Conservation (phyloP, 257 asterid genomes). For the Dorcoceras hygrometricum region DNA sequence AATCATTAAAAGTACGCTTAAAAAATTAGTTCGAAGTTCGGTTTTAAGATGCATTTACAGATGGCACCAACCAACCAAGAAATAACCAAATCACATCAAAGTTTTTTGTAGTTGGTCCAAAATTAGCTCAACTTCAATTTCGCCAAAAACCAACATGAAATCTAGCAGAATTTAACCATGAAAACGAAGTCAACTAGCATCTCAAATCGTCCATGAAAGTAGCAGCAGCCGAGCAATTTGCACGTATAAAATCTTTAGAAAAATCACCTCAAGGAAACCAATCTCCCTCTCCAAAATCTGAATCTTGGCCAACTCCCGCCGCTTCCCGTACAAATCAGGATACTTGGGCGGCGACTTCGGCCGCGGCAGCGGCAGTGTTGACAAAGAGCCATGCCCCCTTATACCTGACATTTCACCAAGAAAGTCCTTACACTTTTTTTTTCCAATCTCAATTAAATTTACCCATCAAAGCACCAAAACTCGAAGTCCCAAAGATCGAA, state of each 20-base stretch:
- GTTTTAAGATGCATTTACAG: neutral
- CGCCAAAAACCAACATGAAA: neutral
- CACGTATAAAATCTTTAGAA: neutral
- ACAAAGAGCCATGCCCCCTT: conserved; percentile 37
- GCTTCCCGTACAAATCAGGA: conserved; percentile 90
- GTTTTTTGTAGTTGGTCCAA: neutral
- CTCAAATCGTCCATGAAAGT: neutral
- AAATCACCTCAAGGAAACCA: conserved; percentile 67
- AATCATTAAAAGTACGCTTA: neutral
- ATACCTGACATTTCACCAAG: conserved; percentile 36
- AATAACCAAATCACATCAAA: neutral
- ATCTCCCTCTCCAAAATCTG: conserved; percentile 91
- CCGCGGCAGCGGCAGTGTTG: conserved; percentile 79
- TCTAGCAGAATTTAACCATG: neutral
- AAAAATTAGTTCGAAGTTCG: neutral
- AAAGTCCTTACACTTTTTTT: neutral
- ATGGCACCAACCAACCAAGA: neutral
- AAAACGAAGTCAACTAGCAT: neutral
- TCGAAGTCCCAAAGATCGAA: neutral
- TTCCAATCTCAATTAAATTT: neutral
- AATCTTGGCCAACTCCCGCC: conserved; percentile 64
- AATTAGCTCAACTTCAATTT: neutral
- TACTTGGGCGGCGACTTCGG: conserved; percentile 87
- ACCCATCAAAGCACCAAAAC: neutral
- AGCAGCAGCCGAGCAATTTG: neutral